Conservation (phyloP, 495 filamentous ascomycete genomes). For the Symbiotaphrina buchneri region DNA sequence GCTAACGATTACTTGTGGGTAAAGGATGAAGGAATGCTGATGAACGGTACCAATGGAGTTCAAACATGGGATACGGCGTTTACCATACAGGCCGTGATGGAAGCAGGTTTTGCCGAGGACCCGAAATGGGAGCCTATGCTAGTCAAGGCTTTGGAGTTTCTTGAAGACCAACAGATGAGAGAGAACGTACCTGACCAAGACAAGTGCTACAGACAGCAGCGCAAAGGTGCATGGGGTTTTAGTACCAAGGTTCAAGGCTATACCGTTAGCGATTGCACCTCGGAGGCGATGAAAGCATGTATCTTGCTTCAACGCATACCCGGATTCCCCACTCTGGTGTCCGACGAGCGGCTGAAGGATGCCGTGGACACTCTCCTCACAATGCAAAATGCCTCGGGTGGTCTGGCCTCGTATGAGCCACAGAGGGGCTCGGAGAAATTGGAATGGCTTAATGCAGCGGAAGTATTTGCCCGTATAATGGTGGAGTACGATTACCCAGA, state of each 20-base stretch:
- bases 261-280: slow-evolving; percentile 81
- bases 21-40: slow-evolving; percentile 76
- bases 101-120: slow-evolving; percentile 55
- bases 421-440: slow-evolving; percentile 53
- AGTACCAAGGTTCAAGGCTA: slow-evolving; percentile 84
- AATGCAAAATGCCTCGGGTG: slow-evolving; percentile 78
- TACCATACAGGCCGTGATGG: slow-evolving; percentile 56
- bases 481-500: slow-evolving; percentile 95
- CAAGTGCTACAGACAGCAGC: slow-evolving; percentile 70
- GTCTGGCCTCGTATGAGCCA: slow-evolving; percentile 77
- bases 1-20: slow-evolving; percentile 81
- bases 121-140: slow-evolving; percentile 69
- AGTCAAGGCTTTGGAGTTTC: slow-evolving; percentile 58
- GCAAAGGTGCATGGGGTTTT: slow-evolving; percentile 91
- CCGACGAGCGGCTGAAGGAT: slow-evolving; percentile 55
- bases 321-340: slow-evolving; percentile 51
- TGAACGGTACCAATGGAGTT: slow-evolving; percentile 91
- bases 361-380: slow-evolving; percentile 77
- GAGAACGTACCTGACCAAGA: slow-evolving; percentile 62
- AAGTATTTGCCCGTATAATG: slow-evolving; percentile 96
- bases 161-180: slow-evolving; percentile 79
- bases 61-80: slow-evolving; percentile 95
- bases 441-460: slow-evolving; percentile 79
- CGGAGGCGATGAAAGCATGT: slow-evolving; percentile 73
- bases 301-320: slow-evolving; percentile 65